Evolutionary conservation across 2,329 filamentous ascomycete species (phyloP), one percentile per base, ranked within the genome.

Genomic region (Fusarium sp.): DNA sequence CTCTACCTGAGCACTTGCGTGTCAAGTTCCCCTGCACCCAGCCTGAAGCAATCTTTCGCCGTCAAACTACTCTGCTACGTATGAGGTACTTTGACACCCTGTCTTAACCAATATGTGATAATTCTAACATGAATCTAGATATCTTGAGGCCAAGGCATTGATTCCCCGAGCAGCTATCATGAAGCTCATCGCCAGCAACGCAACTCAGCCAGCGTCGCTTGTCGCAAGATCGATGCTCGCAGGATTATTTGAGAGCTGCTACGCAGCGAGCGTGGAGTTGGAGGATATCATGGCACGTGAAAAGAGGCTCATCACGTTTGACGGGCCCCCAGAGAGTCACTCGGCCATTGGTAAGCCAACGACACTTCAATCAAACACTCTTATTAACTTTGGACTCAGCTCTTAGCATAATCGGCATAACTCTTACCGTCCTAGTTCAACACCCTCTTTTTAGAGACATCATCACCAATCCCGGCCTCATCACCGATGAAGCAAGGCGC

Each of bases 371-470:
- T 5, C 4, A 2, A 23, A 26, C 11, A 34, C 11, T 8, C 4
- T 12, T 40, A 23, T 61, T 74, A 47, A 75, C 56, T 16, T 2
- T 0, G 0, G 12, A 46, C 4, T 8, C 2, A 75, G 73, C 54
- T n/a, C 61, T 75, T 11, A 58, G 66, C 51, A 66, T 74, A 49
- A 59, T 58, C 6, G 73, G 73, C 42, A 73, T 73, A 61, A 74
- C 70, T 20, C 70, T 75, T 37, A 59, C 59, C 30, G 50, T 75
- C 52, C 57, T 75, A 1, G 63, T 65, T 15, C 71, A 72, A 13
- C 62, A 69, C 38, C 70, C 72, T 18, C 52, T 74, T 15, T 67
- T 75, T 10, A 62, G 58, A 34, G 64, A 68, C 33, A 63, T 62
- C 1, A 59, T 68, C 49, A 64, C 62, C 18, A 75, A 67, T 28